phyloP scores from a whole-genome alignment of 2,329 filamentous ascomycete species.

The Colletotrichum agaves region DNA sequence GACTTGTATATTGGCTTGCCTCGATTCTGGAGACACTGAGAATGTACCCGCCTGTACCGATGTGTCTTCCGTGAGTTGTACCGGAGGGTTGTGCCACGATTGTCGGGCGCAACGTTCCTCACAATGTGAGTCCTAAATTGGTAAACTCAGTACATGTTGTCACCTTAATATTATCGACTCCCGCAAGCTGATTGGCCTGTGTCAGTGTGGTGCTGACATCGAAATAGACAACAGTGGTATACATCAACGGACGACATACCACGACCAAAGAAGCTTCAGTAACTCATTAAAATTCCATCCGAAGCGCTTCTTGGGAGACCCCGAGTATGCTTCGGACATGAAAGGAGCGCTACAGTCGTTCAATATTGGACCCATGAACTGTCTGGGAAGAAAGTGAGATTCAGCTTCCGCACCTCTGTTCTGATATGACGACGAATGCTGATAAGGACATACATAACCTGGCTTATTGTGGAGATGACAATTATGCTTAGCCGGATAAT shows the following conservation, averaged over 20 bases:
- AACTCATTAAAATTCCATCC: slow-evolving; percentile 58
- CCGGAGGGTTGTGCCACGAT: slow-evolving; percentile 48
- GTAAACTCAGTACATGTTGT: too few relatives aligned
- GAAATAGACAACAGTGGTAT: slow-evolving; percentile 50
- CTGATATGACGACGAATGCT: neutral
- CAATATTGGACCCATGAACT: slow-evolving; percentile 44
- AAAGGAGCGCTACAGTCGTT: slow-evolving; percentile 45
- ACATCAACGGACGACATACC: slow-evolving; percentile 46
- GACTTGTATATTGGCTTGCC: slow-evolving; percentile 51
- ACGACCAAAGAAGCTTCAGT: slow-evolving; percentile 50
- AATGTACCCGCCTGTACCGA: slow-evolving; percentile 48
- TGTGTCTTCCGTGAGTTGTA: slow-evolving; percentile 42
- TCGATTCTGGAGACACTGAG: slow-evolving; percentile 57
- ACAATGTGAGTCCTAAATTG: slow-evolving; percentile 46
- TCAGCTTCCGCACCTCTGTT: too few relatives aligned
- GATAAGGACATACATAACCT: slow-evolving; percentile 42
- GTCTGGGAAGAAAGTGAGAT: slow-evolving; percentile 48
- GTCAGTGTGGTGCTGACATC: neutral
- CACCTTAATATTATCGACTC: too few relatives aligned
- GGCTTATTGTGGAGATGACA: slow-evolving; percentile 60
- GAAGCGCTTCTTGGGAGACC: slow-evolving; percentile 48
- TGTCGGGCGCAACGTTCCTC: slow-evolving; percentile 46
- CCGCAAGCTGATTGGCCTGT: too few relatives aligned
- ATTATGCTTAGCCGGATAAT: slow-evolving; percentile 57
- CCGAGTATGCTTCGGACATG: slow-evolving; percentile 40